Evolutionary conservation across 352 stramenopile genomes (phyloP).

Genomic region (Phytophthora rubi): DNA sequence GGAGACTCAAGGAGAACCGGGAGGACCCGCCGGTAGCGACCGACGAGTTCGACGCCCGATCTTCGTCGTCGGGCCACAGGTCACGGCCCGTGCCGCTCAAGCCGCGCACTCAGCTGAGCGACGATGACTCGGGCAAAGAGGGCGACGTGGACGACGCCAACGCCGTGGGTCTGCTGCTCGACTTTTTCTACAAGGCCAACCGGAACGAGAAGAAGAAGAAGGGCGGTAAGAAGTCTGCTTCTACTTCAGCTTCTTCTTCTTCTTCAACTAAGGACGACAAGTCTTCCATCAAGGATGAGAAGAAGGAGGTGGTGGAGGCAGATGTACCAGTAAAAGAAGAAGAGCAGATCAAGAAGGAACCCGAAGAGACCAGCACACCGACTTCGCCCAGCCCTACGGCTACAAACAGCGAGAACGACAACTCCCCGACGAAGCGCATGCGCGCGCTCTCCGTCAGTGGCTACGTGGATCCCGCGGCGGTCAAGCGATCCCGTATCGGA

Average conservation of each 20-base stretch:
- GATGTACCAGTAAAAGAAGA: constrained; percentile 13
- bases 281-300: constrained; percentile 5
- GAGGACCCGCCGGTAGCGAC: constrained; percentile 64
- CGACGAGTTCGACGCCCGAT: constrained; percentile 54
- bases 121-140: constrained; percentile 32
- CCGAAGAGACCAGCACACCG: constrained; percentile 27
- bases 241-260: neutral
- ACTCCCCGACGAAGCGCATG: constrained; percentile 80
- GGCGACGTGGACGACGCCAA: constrained; percentile 63
- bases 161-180: constrained; percentile 71
- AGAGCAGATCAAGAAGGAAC: constrained; percentile 43
- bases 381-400: constrained; percentile 16
- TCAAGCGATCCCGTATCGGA: constrained; percentile 71
- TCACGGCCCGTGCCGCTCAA: constrained; percentile 38
- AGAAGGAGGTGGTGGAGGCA: constrained; percentile 7
- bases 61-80: constrained; percentile 20
- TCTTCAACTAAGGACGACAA: neutral
- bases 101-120: constrained; percentile 33
- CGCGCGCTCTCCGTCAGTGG: constrained; percentile 73
- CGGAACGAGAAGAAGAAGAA: constrained; percentile 54
- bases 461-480: constrained; percentile 52
- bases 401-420: constrained; percentile 45
- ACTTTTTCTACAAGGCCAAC: constrained; percentile 87
- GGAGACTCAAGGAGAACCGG: constrained; percentile 81
- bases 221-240: constrained; percentile 18